Conservation (phyloP, 352 stramenopile species). For the Pythium angustatum region DNA sequence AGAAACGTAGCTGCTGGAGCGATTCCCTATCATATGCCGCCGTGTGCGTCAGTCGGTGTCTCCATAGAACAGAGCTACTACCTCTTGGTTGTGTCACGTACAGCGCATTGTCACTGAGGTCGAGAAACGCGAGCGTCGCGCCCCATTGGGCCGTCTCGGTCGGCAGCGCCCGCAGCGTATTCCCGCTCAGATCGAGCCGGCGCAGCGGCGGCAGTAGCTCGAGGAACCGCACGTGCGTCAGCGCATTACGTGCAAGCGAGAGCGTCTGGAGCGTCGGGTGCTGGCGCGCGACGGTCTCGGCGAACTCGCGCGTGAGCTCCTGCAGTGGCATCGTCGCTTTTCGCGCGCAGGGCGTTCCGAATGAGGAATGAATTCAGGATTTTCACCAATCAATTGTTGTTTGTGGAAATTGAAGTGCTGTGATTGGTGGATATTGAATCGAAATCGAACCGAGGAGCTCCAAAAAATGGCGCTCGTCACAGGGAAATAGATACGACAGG, state of each 20-base stretch:
- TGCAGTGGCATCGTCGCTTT: conserved; percentile 43
- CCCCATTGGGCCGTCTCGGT: conserved; percentile 38
- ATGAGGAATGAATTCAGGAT: too few species aligned
- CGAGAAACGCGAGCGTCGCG: conserved; percentile 43
- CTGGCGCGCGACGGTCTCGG: conserved; percentile 57
- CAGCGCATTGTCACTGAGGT: conserved; percentile 59
- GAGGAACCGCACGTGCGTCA: conserved; percentile 50
- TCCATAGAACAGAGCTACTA: too few species aligned
- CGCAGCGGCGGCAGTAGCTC: conserved; percentile 49
- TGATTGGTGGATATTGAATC: conserved; percentile 9
- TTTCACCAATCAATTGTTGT: background rate
- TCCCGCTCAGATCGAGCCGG: conserved; percentile 63
- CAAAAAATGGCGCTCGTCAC: too few species aligned
- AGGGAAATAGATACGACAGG: too few species aligned
- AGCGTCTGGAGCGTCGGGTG: conserved; percentile 64
- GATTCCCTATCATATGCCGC: conserved; percentile 37
- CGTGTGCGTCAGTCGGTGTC: too few species aligned
- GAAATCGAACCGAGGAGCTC: too few species aligned
- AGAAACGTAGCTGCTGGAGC: conserved; percentile 37
- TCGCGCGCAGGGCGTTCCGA: background rate
- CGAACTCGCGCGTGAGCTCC: conserved; percentile 61
- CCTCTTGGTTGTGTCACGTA: conserved; percentile 25
- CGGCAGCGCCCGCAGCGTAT: conserved; percentile 46
- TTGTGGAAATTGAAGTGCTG: background rate
- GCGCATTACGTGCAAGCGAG: conserved; percentile 59